Conservation (phyloP, 108 stramenopile species). For the Nitzschia inconspicua region DNA sequence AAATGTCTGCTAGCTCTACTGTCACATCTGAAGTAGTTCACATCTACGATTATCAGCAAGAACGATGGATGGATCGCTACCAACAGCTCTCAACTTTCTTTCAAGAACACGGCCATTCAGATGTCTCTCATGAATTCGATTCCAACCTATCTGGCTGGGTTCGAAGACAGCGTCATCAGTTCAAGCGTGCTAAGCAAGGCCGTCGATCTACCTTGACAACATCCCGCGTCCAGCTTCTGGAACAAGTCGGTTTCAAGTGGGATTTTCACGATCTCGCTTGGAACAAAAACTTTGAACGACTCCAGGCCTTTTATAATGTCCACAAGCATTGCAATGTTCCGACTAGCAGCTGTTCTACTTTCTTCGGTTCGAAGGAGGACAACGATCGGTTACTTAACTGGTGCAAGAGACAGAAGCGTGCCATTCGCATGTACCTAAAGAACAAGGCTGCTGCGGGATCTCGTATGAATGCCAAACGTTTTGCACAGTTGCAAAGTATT, state of each 20-base stretch:
- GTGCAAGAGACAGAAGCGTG: too few relatives aligned
- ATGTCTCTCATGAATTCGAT: constrained; percentile 18
- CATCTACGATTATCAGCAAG: too few relatives aligned
- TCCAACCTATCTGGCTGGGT: constrained; percentile 16
- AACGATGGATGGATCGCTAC: constrained; percentile 15
- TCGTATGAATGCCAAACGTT: too few relatives aligned
- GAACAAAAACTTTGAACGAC: background rate
- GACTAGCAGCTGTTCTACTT: too few relatives aligned
- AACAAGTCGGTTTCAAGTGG: background rate
- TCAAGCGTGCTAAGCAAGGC: background rate
- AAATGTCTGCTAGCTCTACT: too few relatives aligned
- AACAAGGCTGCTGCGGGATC: too few relatives aligned
- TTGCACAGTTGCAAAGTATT: too few relatives aligned
- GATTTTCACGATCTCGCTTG: constrained; percentile 5
- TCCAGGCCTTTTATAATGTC: background rate
- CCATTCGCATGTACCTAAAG: too few relatives aligned
- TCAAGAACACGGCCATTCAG: constrained; percentile 23
- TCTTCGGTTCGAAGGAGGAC: too few relatives aligned
- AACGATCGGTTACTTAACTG: too few relatives aligned
- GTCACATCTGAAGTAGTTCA: too few relatives aligned
- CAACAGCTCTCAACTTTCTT: constrained; percentile 9
- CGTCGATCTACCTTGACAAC: background rate
- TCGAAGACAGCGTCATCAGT: constrained; percentile 5
- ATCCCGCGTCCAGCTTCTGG: background rate
- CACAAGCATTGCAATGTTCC: constrained; percentile 3